phyloP scores from a whole-genome alignment of 306 rosid genomes.

The Sesbania bispinosa region DNA sequence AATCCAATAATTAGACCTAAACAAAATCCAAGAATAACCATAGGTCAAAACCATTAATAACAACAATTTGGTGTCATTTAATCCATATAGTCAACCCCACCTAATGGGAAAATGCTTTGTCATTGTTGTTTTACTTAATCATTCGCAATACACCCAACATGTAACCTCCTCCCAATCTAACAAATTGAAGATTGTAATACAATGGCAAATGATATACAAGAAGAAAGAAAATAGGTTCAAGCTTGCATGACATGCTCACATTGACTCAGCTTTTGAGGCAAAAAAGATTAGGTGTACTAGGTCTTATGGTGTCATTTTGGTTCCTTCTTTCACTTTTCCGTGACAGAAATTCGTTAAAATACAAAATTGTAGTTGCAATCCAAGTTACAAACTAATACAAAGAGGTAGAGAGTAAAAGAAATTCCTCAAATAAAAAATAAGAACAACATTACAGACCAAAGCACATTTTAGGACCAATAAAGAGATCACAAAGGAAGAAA shows the following conservation, averaged over 20 bases:
- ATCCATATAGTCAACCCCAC: too few species aligned
- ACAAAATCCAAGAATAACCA: too few species aligned
- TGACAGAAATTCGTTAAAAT: neutral
- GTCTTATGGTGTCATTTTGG: neutral
- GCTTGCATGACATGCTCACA: neutral
- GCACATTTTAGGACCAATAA: too few species aligned
- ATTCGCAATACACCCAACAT: too few species aligned
- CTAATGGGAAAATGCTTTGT: neutral
- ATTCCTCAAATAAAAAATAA: neutral
- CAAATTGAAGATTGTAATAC: too few species aligned
- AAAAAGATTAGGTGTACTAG: neutral
- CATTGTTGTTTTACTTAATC: too few species aligned
- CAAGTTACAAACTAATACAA: neutral
- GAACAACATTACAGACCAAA: neutral
- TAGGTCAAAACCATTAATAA: too few species aligned
- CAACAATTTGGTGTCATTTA: neutral
- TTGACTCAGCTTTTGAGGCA: neutral
- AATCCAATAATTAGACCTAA: too few species aligned
- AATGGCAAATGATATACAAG: neutral
- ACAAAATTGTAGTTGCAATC: neutral
- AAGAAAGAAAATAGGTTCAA: neutral
- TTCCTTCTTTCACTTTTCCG: neutral
- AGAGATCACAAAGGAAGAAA: neutral
- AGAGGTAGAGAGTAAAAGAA: neutral
- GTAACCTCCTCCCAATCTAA: too few species aligned